Conservation (phyloP, 768 basidiomycete species). For the Fistulinella prunicolor region DNA sequence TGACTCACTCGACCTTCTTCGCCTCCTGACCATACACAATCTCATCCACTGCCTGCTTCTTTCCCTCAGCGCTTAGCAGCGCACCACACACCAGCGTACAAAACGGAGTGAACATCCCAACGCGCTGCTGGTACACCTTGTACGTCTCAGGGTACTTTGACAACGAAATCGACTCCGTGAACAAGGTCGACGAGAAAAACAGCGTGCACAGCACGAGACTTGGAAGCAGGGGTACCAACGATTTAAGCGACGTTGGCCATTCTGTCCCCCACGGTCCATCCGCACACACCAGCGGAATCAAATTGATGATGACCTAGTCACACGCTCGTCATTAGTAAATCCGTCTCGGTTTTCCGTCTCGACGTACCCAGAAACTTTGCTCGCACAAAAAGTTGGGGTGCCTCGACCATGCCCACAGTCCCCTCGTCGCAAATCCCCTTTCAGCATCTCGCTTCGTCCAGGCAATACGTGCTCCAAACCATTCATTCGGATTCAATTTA, state of each 20-base stretch:
- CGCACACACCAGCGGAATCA: slow-evolving; percentile 59
- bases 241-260: slow-evolving; percentile 24
- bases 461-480: slow-evolving; percentile 61
- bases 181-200: slow-evolving; percentile 73
- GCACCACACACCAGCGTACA: slow-evolving; percentile 45
- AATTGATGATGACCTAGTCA: slow-evolving; percentile 59
- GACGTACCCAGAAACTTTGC: slow-evolving; percentile 78
- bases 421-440: slow-evolving; percentile 81
- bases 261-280: slow-evolving; percentile 24
- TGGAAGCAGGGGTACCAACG: slow-evolving; percentile 45
- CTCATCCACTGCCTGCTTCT: slow-evolving; percentile 37
- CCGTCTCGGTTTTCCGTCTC: background rate
- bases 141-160: slow-evolving; percentile 75
- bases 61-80: slow-evolving; percentile 37
- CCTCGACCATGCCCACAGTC: slow-evolving; percentile 82
- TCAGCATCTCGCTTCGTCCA: slow-evolving; percentile 67
- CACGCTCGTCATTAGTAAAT: slow-evolving; percentile 3
- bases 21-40: slow-evolving; percentile 41
- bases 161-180: slow-evolving; percentile 77
- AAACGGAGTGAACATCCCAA: slow-evolving; percentile 72
- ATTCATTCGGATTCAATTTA: slow-evolving; percentile 43
- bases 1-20: slow-evolving; percentile 24
- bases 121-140: slow-evolving; percentile 67
- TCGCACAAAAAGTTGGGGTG: slow-evolving; percentile 96
- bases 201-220: slow-evolving; percentile 62